Base-by-base conservation (phyloP, 768 basidiomycete species). In the Lactifluus subvellereus region DNA sequence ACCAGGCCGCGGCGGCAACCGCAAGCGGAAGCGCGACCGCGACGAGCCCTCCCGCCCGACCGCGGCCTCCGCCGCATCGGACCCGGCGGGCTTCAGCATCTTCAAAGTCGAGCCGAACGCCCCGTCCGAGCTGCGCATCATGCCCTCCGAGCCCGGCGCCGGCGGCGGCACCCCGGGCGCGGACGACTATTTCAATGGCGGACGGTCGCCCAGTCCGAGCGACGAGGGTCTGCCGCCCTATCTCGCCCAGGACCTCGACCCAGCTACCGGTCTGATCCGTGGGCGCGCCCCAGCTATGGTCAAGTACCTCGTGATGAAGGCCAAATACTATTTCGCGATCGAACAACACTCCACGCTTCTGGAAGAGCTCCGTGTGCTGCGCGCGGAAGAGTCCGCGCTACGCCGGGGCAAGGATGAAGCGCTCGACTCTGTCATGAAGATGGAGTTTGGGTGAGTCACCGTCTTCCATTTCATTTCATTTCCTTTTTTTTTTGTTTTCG, bases 231-330 rank as follows among this genome's bases (percentile, higher is more conserved):
- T 89, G 0, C 88, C 89, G 2, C 69, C 77, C 0, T 79, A 85
- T 64, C 77, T 91, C 2, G 69, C 74, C 22, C 74, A 75, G 6
- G 78, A 81, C 32, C 76, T 78, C 64, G 82, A 85, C 68, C 81
- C 84, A 0, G 72, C 74, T 16, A 89, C 86, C 0, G 84, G 85
- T 1, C 74, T 83, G n/a, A 81, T 91, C 4, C 72, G 83, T 68
- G 89, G 88, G 1, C 81, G 87, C n/a, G 75, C 84, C n/a, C 86
- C 83, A 0, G 75, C 78, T 35, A 84, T 87, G 77, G 83, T 85
- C 40, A 85, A 84, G 78, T 95, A 94, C 72, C 77, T 84, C 75
- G 66, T 79, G 75, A 74, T 82, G 78, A 90, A 94, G 70, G 92
- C 94, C 6, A 93, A 92, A 70, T 80, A 87, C 71, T 77, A 77